Conservation (phyloP, 306 rosid genomes). For the Crataegus laevigata region DNA sequence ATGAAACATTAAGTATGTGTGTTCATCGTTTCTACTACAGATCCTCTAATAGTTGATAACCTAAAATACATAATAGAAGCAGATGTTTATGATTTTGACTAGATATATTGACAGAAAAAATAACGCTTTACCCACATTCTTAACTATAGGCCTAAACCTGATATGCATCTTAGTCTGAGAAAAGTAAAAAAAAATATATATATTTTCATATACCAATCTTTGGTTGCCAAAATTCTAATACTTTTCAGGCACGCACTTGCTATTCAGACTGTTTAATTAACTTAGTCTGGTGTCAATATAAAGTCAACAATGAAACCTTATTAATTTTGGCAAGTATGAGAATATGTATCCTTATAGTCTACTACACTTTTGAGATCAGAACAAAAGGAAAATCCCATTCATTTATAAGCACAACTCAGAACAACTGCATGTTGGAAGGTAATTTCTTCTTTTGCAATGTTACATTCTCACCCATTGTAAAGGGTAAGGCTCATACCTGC, state of each 20-base stretch:
- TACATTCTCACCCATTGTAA: not conserved
- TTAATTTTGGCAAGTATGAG: not conserved
- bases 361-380: not conserved
- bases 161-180: too few species aligned
- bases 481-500: slow-evolving; percentile 47
- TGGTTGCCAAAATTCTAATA: too few species aligned
- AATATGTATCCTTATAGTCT: not conserved
- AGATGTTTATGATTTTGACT: not conserved
- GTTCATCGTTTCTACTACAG: too few species aligned
- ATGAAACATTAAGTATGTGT: not conserved
- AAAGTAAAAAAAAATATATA: too few species aligned
- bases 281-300: too few species aligned
- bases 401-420: not conserved
- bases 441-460: not conserved
- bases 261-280: too few species aligned
- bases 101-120: not conserved
- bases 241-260: too few species aligned
- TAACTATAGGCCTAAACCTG: too few species aligned
- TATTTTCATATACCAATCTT: too few species aligned
- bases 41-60: not conserved
- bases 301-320: too few species aligned
- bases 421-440: not conserved
- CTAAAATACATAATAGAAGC: not conserved
- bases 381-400: not conserved
- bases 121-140: too few species aligned